These are phyloP conservation scores for Mallotus japonicus DNA, from an alignment of 441 rosid genomes.

Conservation along the genomic window DNA sequence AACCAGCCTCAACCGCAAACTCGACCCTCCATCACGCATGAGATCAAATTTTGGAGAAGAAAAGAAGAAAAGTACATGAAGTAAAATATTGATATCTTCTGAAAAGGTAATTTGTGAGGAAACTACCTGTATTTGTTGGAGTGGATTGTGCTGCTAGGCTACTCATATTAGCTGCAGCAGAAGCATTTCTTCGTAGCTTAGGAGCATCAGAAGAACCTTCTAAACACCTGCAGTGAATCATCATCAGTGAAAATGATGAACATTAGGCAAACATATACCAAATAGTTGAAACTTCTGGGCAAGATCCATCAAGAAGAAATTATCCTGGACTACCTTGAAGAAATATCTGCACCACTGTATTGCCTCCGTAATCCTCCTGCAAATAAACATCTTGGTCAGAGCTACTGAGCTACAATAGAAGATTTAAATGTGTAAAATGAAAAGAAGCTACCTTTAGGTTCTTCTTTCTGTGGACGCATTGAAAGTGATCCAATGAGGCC, in stretches of 20 bases:
- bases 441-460: constrained; percentile 44
- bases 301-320: constrained; percentile 6
- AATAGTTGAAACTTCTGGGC: neutral
- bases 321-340: constrained; percentile 46
- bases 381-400: constrained; percentile 16
- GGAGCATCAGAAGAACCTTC: constrained; percentile 49
- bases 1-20: neutral
- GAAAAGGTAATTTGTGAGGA: no score
- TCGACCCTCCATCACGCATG: neutral
- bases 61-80: no score
- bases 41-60: neutral
- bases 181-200: constrained; percentile 65
- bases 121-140: constrained; percentile 54
- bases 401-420: neutral
- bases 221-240: constrained; percentile 36
- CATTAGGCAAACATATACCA: neutral
- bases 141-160: constrained; percentile 39
- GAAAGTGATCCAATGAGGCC: constrained; percentile 75
- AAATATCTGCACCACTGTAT: constrained; percentile 61
- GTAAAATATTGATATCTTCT: neutral
- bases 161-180: constrained; percentile 63
- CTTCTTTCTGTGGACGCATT: constrained; percentile 57
- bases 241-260: neutral
- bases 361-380: constrained; percentile 67
- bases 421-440: neutral